These are phyloP conservation scores for Peterozyma xylosa DNA, from an alignment of 805 yeast genomes.

Conservation along the genomic window DNA sequence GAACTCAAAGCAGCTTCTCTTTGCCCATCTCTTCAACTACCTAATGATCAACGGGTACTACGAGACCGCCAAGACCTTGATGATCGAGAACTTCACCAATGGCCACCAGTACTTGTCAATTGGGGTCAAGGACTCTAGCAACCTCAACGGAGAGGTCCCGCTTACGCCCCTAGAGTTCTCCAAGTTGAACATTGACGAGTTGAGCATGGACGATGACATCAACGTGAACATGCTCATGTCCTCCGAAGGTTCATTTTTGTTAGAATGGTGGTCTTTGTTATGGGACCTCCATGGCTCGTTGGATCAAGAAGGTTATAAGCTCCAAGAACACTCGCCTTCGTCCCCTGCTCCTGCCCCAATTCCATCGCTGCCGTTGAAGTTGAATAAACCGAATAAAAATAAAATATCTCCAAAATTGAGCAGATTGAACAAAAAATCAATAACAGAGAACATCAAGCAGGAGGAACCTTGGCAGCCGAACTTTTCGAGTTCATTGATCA, in stretches of 20 bases:
- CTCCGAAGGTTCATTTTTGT: slow-evolving; percentile 36
- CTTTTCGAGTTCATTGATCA: slow-evolving; percentile 9
- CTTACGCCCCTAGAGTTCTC: slow-evolving; percentile 9
- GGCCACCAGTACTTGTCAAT: slow-evolving; percentile 1
- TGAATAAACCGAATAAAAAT: not conserved
- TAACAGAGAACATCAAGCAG: not conserved
- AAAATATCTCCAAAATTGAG: slow-evolving; percentile 9
- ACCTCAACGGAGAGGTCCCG: slow-evolving; percentile 1
- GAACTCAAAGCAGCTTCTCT: slow-evolving; percentile 39
- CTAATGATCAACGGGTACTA: slow-evolving; percentile 36
- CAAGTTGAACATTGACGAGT: not conserved
- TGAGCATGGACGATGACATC: slow-evolving; percentile 8
- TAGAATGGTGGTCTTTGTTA: slow-evolving; percentile 51
- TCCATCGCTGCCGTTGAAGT: not conserved
- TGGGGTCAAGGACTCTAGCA: not conserved
- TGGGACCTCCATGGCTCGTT: slow-evolving; percentile 42
- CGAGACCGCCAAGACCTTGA: slow-evolving; percentile 42
- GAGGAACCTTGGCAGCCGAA: slow-evolving; percentile 13
- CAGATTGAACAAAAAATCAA: slow-evolving; percentile 12
- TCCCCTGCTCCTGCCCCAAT: not conserved
- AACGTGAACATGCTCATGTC: slow-evolving; percentile 32
- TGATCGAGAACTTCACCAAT: slow-evolving; percentile 13
- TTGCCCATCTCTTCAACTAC: slow-evolving; percentile 47
- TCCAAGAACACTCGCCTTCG: slow-evolving; percentile 9
- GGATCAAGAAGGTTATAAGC: slow-evolving; percentile 14